Percentiles rank a stretch among this genome's conserved stretches.
These are phyloP conservation scores for Penicillium sp. DNA, from an alignment of 2,329 filamentous ascomycete genomes.

Conservation along the genomic window DNA sequence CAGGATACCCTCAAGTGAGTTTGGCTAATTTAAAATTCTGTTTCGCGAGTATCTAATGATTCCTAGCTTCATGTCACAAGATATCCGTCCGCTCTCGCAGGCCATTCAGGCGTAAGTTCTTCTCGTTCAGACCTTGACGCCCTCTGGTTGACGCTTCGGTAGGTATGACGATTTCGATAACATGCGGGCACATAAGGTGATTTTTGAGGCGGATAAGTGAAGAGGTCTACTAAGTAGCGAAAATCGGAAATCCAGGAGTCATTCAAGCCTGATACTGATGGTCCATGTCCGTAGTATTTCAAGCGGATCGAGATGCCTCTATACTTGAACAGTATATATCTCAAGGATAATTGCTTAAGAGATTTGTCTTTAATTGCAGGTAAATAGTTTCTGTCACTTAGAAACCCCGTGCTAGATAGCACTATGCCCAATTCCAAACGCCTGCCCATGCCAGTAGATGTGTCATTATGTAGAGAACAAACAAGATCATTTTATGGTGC, in stretches of 20 bases:
- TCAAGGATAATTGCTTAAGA: background rate
- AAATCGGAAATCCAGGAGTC: too few species aligned
- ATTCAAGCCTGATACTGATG: too few species aligned
- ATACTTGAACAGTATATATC: background rate
- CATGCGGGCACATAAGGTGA: constrained; percentile 68
- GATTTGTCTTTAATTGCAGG: background rate
- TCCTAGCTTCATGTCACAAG: constrained; percentile 68
- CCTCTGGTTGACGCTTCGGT: background rate
- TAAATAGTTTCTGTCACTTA: background rate
- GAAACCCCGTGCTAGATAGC: constrained; percentile 24
- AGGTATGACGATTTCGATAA: constrained; percentile 67
- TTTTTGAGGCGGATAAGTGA: constrained; percentile 54
- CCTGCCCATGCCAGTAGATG: constrained; percentile 8
- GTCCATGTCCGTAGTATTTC: too few species aligned
- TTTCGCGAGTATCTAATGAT: constrained; percentile 11
- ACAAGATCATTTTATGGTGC: constrained; percentile 25
- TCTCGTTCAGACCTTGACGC: too few species aligned
- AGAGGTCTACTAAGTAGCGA: background rate
- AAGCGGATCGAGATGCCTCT: too few species aligned
- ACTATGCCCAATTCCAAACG: constrained; percentile 19
- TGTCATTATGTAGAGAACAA: constrained; percentile 10
- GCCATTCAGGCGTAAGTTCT: constrained; percentile 53
- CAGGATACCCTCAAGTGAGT: constrained; percentile 63
- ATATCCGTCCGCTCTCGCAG: constrained; percentile 65
- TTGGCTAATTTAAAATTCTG: background rate